A percentile compares a stretch with the other conserved stretches of the same genome.
phyloP scores from a whole-genome alignment of 768 basidiomycete species.

The Suillus plorans region DNA sequence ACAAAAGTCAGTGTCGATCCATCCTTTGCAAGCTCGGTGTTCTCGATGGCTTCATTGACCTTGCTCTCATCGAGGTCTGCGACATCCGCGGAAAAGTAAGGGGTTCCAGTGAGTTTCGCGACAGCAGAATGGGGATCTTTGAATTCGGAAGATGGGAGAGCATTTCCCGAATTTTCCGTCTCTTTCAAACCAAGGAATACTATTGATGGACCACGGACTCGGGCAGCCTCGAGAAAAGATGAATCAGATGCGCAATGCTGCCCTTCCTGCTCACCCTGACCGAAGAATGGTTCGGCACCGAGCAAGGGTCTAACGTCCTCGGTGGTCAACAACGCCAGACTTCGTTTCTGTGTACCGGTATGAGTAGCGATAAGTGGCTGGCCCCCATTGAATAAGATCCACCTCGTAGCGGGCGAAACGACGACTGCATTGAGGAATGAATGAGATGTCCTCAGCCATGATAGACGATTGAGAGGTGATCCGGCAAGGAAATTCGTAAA shows the following conservation, averaged over 20 bases:
- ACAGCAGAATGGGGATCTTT: slow-evolving; percentile 52
- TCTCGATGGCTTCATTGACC: slow-evolving; percentile 43
- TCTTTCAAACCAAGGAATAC: slow-evolving; percentile 85
- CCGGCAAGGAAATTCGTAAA: slow-evolving; percentile 53
- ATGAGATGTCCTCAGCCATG: slow-evolving; percentile 76
- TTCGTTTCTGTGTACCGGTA: slow-evolving; percentile 30
- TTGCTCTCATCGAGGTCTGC: slow-evolving; percentile 46
- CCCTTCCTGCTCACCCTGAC: slow-evolving; percentile 56
- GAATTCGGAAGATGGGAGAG: slow-evolving; percentile 68
- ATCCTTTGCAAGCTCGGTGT: slow-evolving; percentile 34
- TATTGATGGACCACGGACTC: slow-evolving; percentile 57
- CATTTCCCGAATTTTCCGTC: slow-evolving; percentile 39
- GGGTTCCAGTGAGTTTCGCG: slow-evolving; percentile 69
- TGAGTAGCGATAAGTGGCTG: slow-evolving; percentile 58
- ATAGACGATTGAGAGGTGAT: slow-evolving; percentile 77
- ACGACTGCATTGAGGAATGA: slow-evolving; percentile 75
- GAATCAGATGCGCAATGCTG: slow-evolving; percentile 25
- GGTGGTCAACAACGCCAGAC: slow-evolving; percentile 57
- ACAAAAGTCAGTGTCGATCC: slow-evolving; percentile 53
- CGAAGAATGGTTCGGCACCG: slow-evolving; percentile 67
- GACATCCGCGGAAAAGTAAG: slow-evolving; percentile 85
- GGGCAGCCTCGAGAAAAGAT: slow-evolving; percentile 49
- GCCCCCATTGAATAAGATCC: slow-evolving; percentile 76
- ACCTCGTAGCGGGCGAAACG: slow-evolving; percentile 57
- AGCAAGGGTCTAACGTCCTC: slow-evolving; percentile 63